A percentile compares a stretch with the other conserved stretches of the same genome.
phyloP scores from a whole-genome alignment of 2,329 filamentous ascomycete genomes.

The Hypoxylon sp. region DNA sequence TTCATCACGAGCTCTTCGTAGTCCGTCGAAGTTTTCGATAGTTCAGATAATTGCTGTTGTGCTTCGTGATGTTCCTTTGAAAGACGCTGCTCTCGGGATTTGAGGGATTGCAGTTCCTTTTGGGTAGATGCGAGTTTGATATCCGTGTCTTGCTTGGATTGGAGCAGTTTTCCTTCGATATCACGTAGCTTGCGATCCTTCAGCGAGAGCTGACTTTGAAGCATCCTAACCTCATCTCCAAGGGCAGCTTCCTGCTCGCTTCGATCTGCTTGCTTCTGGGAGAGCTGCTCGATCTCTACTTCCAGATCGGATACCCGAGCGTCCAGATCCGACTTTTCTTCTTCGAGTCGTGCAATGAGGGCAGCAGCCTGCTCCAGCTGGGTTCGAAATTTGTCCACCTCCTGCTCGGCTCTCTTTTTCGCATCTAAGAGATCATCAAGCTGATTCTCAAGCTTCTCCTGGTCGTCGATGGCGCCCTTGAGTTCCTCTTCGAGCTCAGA shows the following conservation, averaged over 20 bases:
- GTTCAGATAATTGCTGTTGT: conserved; percentile 82
- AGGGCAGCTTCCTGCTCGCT: conserved; percentile 79
- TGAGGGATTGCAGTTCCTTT: conserved; percentile 80
- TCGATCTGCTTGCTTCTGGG: conserved; percentile 74
- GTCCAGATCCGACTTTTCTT: conserved; percentile 81
- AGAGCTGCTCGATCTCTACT: conserved; percentile 72
- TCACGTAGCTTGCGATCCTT: conserved; percentile 92
- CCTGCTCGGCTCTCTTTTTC: conserved; percentile 87
- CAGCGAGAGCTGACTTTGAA: conserved; percentile 86
- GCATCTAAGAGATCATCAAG: conserved; percentile 87
- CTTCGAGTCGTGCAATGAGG: conserved; percentile 85
- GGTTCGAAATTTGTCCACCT: conserved; percentile 77
- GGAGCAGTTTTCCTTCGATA: conserved; percentile 81
- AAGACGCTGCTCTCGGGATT: conserved; percentile 78
- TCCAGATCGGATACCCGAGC: conserved; percentile 75
- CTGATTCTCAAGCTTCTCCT: conserved; percentile 92
- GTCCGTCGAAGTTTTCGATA: conserved; percentile 90
- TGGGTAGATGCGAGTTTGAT: conserved; percentile 79
- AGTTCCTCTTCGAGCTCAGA: conserved; percentile 92
- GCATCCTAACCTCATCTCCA: conserved; percentile 85
- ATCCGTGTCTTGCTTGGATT: conserved; percentile 87
- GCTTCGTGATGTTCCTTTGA: conserved; percentile 81
- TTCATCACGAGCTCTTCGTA: conserved; percentile 93
- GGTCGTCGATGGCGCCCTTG: conserved; percentile 88
- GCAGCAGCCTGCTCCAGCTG: conserved; percentile 92